These are phyloP conservation scores for Blastomyces silverae DNA, from an alignment of 2,329 filamentous ascomycete genomes.

Conservation along the genomic window DNA sequence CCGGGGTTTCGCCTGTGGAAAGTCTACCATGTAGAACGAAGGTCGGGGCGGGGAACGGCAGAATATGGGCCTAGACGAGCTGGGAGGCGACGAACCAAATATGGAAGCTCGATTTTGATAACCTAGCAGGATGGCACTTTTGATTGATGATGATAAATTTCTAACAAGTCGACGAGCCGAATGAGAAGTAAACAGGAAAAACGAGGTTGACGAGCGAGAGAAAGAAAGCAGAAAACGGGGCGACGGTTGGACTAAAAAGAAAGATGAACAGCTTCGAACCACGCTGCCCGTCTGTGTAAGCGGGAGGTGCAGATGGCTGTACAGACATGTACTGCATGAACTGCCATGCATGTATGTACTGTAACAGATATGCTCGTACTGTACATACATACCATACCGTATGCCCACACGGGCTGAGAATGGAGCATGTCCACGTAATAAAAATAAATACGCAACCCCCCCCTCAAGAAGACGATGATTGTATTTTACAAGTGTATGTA, in stretches of 20 bases:
- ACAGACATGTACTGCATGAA: too few relatives aligned
- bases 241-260: conserved; percentile 7
- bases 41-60: not conserved
- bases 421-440: not conserved
- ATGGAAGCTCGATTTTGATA: not conserved
- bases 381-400: too few relatives aligned
- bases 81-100: not conserved
- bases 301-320: not conserved
- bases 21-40: not conserved
- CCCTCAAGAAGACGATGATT: not conserved
- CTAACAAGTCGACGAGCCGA: not conserved
- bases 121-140: not conserved
- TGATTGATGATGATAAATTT: too few relatives aligned
- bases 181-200: not conserved
- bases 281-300: not conserved
- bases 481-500: not conserved
- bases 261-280: conserved; percentile 1
- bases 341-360: too few relatives aligned
- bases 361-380: too few relatives aligned
- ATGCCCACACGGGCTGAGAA: not conserved
- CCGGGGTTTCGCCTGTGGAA: not conserved
- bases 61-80: conserved; percentile 1
- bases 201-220: not conserved
- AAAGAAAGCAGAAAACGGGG: conserved; percentile 5
- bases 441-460: not conserved